A percentile compares a stretch with the other conserved stretches of the same genome.
phyloP scores from a whole-genome alignment of 805 yeast genomes.

The Kodamaea leandrae region DNA sequence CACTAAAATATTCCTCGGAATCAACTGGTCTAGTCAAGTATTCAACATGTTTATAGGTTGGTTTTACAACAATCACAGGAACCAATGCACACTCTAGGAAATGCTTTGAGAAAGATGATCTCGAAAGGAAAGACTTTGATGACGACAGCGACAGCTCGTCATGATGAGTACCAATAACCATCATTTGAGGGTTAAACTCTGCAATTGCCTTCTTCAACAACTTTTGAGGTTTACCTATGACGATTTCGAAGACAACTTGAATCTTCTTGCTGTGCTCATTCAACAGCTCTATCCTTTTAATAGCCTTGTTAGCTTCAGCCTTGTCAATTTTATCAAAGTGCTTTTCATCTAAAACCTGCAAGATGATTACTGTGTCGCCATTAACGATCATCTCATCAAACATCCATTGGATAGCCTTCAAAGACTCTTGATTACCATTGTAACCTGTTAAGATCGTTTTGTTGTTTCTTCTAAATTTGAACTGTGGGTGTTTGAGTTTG shows the following conservation, averaged over 20 bases:
- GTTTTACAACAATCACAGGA: constrained; percentile 44
- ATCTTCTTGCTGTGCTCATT: constrained; percentile 37
- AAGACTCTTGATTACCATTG: constrained; percentile 36
- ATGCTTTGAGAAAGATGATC: constrained; percentile 37
- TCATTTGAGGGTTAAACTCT: constrained; percentile 45
- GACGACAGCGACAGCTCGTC: constrained; percentile 18
- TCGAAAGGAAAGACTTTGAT: constrained; percentile 29
- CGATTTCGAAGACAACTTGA: constrained; percentile 39
- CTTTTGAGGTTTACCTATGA: constrained; percentile 41
- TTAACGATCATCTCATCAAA: constrained; percentile 42
- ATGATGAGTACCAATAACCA: constrained; percentile 43
- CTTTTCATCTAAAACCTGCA: constrained; percentile 43
- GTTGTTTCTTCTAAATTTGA: constrained; percentile 43
- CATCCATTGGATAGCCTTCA: constrained; percentile 43
- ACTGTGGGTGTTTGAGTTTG: constrained; percentile 42
- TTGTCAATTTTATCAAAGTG: constrained; percentile 27
- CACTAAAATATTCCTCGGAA: constrained; percentile 33
- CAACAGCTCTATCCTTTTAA: constrained; percentile 31
- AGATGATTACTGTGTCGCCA: constrained; percentile 43
- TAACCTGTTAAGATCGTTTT: constrained; percentile 42
- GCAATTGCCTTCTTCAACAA: constrained; percentile 37
- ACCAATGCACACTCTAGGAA: constrained; percentile 43
- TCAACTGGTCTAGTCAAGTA: constrained; percentile 31
- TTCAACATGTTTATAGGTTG: constrained; percentile 33
- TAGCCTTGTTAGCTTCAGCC: constrained; percentile 24